Conservation (phyloP, 2,329 filamentous ascomycete genomes). For the Aspergillus tamarii region DNA sequence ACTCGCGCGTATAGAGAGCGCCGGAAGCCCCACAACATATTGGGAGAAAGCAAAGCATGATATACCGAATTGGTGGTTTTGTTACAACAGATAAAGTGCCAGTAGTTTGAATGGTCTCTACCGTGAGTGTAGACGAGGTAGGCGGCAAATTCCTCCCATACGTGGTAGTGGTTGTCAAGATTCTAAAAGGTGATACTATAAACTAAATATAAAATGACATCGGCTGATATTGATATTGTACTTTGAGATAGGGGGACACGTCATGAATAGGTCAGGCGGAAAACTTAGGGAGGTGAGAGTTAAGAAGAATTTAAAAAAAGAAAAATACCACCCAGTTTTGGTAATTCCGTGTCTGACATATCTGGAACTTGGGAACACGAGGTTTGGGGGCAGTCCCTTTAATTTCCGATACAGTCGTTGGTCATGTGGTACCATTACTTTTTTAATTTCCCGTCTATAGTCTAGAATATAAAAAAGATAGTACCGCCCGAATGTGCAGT, state of each 20-base stretch:
- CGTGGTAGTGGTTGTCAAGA: not conserved
- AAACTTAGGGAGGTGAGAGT: not conserved
- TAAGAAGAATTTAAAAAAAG: not conserved
- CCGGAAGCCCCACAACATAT: too few relatives aligned
- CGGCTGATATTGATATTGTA: not conserved
- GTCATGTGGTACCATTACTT: not conserved
- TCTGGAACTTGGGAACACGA: not conserved
- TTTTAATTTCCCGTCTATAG: not conserved
- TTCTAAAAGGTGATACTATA: not conserved
- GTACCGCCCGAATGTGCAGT: not conserved
- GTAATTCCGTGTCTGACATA: not conserved
- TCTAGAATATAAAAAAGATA: not conserved
- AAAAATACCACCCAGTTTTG: not conserved
- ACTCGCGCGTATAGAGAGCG: too few relatives aligned
- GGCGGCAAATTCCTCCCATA: not conserved
- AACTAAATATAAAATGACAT: not conserved
- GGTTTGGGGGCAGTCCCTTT: not conserved
- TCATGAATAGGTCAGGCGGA: not conserved
- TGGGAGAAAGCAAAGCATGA: not conserved
- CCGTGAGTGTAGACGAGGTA: not conserved
- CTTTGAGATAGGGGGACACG: not conserved
- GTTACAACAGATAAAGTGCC: too few relatives aligned
- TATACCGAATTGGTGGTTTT: too few relatives aligned
- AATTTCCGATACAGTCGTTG: not conserved
- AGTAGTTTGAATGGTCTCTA: too few relatives aligned